A percentile compares a stretch with the other conserved stretches of the same genome.
These are phyloP conservation scores for Sesbania bispinosa DNA, from an alignment of 306 rosid species.

Conservation along the genomic window DNA sequence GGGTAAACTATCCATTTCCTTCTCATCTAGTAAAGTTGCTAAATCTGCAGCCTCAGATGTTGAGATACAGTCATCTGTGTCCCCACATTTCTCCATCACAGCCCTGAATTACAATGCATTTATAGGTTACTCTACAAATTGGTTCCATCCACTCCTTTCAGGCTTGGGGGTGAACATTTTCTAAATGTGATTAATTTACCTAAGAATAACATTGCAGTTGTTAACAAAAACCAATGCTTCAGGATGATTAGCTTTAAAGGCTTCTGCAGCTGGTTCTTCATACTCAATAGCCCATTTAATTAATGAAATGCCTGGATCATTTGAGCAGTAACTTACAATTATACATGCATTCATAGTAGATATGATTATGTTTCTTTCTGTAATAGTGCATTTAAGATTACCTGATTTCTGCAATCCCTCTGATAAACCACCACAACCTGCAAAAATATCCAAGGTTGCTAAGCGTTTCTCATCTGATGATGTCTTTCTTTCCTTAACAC, in stretches of 20 bases:
- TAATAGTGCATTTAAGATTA: conserved; percentile 13
- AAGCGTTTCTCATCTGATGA: conserved; percentile 38
- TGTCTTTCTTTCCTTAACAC: conserved; percentile 34
- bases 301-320: conserved; percentile 50
- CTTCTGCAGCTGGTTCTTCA: conserved; percentile 88
- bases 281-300: conserved; percentile 96
- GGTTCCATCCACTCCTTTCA: too few species aligned
- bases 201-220: conserved; percentile 85
- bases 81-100: too few species aligned
- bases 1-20: too few species aligned
- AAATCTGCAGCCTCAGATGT: too few species aligned
- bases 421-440: conserved; percentile 91
- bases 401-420: conserved; percentile 74
- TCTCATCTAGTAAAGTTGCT: too few species aligned
- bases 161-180: too few species aligned
- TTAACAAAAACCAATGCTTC: conserved; percentile 64
- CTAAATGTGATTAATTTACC: too few species aligned
- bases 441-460: conserved; percentile 81
- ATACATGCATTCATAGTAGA: neutral
- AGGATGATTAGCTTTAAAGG: conserved; percentile 73
- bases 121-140: too few species aligned
- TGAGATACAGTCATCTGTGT: too few species aligned
- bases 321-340: neutral
- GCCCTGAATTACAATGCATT: too few species aligned
- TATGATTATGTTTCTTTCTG: neutral